Evolutionary conservation across 2,329 filamentous ascomycete species (phyloP).

Genomic region (Hypoxylon sp.): DNA sequence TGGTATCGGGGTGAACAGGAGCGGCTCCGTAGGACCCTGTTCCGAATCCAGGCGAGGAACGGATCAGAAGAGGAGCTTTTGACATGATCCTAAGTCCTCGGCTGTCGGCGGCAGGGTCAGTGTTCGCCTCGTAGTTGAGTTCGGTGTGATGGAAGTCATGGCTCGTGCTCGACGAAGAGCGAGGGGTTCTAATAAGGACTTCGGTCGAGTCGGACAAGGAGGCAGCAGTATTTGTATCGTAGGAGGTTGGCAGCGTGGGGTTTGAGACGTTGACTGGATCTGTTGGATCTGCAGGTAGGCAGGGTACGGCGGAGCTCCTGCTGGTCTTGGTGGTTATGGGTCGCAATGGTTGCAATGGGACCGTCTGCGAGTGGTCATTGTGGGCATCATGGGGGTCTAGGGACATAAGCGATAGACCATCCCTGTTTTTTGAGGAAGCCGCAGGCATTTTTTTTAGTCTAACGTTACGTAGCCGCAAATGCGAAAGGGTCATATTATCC

Average conservation of each 20-base stretch:
- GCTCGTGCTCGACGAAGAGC: constrained; percentile 42
- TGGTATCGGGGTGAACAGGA: constrained; percentile 59
- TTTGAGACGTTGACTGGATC: constrained; percentile 28
- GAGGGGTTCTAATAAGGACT: constrained; percentile 36
- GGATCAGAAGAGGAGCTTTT: constrained; percentile 68
- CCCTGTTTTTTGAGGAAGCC: constrained; percentile 32
- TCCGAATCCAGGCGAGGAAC: constrained; percentile 70
- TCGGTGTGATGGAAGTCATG: constrained; percentile 45
- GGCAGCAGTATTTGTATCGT: constrained; percentile 37
- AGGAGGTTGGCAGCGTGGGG: constrained; percentile 44
- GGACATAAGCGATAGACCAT: constrained; percentile 37
- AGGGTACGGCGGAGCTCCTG: constrained; percentile 41
- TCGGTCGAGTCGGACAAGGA: constrained; percentile 19
- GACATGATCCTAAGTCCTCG: constrained; percentile 54
- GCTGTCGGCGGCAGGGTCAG: constrained; percentile 39
- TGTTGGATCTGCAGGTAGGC: constrained; percentile 20
- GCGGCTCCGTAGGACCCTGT: constrained; percentile 73
- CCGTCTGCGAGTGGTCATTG: constrained; percentile 44
- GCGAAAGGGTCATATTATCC: constrained; percentile 28
- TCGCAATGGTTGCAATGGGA: constrained; percentile 49
- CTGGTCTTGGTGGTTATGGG: constrained; percentile 42
- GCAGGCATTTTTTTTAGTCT: constrained; percentile 28
- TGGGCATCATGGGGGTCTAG: constrained; percentile 33
- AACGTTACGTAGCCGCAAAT: constrained; percentile 34
- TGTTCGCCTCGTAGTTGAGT: constrained; percentile 43